Conservation (phyloP, 2,329 filamentous ascomycete species). For the Hypocrella siamensis region DNA sequence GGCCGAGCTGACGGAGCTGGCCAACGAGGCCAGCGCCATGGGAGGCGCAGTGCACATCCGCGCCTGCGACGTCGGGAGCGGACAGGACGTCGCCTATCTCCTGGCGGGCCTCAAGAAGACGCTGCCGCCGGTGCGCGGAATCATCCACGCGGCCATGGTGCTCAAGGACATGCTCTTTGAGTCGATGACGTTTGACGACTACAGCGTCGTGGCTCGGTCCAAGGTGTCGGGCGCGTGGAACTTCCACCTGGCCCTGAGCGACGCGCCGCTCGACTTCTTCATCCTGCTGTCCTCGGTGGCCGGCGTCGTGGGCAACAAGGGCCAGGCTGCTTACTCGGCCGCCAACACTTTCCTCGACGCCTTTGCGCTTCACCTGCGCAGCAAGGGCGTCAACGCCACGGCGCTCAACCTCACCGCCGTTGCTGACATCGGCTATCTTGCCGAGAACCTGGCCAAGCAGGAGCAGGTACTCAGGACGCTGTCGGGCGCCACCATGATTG, state of each 20-base stretch:
- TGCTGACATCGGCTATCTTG: conserved; percentile 31
- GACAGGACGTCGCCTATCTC: conserved; percentile 11
- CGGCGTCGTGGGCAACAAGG: conserved; percentile 32
- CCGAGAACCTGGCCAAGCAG: conserved; percentile 26
- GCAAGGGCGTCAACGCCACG: conserved; percentile 24
- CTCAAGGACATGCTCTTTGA: conserved; percentile 32
- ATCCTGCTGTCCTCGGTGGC: conserved; percentile 35
- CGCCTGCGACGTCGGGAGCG: conserved; percentile 32
- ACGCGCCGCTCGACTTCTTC: conserved; percentile 33
- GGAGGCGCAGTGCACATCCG: conserved; percentile 29
- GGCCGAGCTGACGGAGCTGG: conserved; percentile 22
- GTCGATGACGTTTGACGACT: conserved; percentile 35
- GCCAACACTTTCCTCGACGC: conserved; percentile 28
- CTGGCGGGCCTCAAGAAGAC: conserved; percentile 8
- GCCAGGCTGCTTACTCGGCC: conserved; percentile 36
- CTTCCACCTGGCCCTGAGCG: conserved; percentile 28
- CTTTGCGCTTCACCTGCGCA: conserved; percentile 18
- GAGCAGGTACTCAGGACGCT: conserved; percentile 32
- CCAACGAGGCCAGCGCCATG: conserved; percentile 17
- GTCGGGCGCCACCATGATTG: conserved; percentile 29
- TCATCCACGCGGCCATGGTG: conserved; percentile 31
- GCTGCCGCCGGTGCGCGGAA: conserved; percentile 24
- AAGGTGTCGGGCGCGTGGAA: conserved; percentile 40
- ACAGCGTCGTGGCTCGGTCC: conserved; percentile 28
- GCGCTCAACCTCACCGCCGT: conserved; percentile 38